These are phyloP conservation scores for Candida sp. DNA, from an alignment of 1,139 yeast species.

Conservation along the genomic window DNA sequence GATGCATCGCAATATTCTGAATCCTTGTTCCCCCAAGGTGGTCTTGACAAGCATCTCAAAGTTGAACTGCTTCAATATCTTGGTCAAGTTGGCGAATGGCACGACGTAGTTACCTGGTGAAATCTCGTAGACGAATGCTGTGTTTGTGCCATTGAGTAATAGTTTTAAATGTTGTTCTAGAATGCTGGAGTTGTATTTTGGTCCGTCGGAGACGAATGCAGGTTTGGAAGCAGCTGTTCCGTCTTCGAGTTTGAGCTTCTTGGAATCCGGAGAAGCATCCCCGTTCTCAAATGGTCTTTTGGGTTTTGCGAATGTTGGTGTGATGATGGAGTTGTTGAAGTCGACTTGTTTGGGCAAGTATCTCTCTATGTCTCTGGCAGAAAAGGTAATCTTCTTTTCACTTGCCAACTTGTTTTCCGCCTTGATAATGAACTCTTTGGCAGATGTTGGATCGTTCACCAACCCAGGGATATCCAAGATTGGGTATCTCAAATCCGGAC, in stretches of 20 bases:
- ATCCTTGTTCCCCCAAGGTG: constrained; percentile 60
- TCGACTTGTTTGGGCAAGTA: constrained; percentile 49
- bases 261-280: constrained; percentile 30
- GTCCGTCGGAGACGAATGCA: constrained; percentile 16
- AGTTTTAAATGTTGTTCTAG: constrained; percentile 58
- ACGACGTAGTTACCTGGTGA: constrained; percentile 47
- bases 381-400: constrained; percentile 47
- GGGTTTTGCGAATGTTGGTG: constrained; percentile 39
- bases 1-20: constrained; percentile 69
- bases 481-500: constrained; percentile 44
- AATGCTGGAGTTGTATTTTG: constrained; percentile 17
- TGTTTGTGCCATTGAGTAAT: constrained; percentile 42
- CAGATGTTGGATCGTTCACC: constrained; percentile 46
- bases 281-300: constrained; percentile 26
- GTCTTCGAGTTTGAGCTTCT: constrained; percentile 51
- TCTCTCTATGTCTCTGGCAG: constrained; percentile 56
- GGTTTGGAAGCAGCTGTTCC: constrained; percentile 24
- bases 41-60: constrained; percentile 66
- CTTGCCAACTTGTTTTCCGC: constrained; percentile 43
- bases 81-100: constrained; percentile 46
- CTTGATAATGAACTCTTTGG: constrained; percentile 25
- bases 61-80: constrained; percentile 53
- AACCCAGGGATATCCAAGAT: constrained; percentile 40
- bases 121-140: constrained; percentile 51
- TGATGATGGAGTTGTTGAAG: constrained; percentile 52